phyloP scores from a whole-genome alignment of 257 asterid genomes.

The Rehmannia glutinosa region DNA sequence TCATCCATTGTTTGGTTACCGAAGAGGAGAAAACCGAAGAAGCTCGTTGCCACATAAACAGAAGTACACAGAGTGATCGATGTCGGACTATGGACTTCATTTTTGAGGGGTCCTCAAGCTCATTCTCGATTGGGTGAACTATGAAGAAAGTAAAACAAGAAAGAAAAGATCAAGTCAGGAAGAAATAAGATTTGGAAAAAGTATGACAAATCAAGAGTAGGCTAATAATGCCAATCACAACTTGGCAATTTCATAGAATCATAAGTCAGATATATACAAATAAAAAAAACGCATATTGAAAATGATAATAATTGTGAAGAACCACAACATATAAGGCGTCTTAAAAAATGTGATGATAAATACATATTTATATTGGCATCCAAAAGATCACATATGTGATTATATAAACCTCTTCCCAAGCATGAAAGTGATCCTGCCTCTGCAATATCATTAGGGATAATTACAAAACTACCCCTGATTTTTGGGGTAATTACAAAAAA shows the following conservation, averaged over 20 bases:
- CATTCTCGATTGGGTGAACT: constrained; percentile 89
- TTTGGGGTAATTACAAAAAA: too few species aligned
- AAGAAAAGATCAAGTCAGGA: background rate
- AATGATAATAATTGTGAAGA: background rate
- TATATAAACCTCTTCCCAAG: too few species aligned
- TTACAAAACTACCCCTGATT: too few species aligned
- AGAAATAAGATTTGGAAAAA: background rate
- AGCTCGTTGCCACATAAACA: constrained; percentile 70
- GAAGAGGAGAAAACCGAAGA: constrained; percentile 78
- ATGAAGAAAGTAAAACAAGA: constrained; percentile 15
- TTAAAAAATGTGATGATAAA: background rate
- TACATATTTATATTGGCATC: background rate
- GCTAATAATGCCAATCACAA: background rate
- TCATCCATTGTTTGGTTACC: constrained; percentile 78
- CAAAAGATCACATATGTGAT: too few species aligned
- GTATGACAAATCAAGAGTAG: background rate
- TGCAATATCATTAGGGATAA: too few species aligned
- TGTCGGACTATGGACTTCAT: constrained; percentile 74
- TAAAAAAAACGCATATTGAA: background rate
- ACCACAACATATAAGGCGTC: background rate
- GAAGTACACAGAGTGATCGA: constrained; percentile 64
- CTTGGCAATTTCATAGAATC: background rate
- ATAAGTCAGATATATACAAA: background rate
- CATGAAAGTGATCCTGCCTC: too few species aligned
- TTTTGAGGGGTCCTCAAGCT: constrained; percentile 61